phyloP scores from a whole-genome alignment of 2,329 filamentous ascomycete genomes.

The Ceratocystis huliohia region DNA sequence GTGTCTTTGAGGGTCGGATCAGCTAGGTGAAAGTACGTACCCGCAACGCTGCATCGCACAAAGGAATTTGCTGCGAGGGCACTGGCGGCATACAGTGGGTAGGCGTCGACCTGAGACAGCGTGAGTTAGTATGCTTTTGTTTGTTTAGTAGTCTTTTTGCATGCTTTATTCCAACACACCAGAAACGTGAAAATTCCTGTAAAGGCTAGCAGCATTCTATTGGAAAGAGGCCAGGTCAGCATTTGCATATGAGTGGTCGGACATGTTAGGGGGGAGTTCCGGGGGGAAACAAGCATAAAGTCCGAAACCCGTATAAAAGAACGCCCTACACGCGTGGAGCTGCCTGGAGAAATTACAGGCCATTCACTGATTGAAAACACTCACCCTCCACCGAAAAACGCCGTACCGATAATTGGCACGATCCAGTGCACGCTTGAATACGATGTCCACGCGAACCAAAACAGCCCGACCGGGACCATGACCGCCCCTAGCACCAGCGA shows the following conservation, averaged over 20 bases:
- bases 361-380: slow-evolving; percentile 27
- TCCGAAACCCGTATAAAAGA: slow-evolving; percentile 3
- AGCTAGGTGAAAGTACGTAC: slow-evolving; percentile 29
- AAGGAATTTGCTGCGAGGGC: slow-evolving; percentile 78
- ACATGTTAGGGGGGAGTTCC: neutral
- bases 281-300: slow-evolving; percentile 6
- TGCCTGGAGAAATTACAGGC: neutral
- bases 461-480: slow-evolving; percentile 67
- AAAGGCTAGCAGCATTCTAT: slow-evolving; percentile 63
- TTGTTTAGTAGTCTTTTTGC: neutral
- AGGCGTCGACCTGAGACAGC: slow-evolving; percentile 50
- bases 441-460: slow-evolving; percentile 81
- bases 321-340: no score
- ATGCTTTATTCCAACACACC: slow-evolving; percentile 32
- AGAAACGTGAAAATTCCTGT: slow-evolving; percentile 81
- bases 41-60: slow-evolving; percentile 62
- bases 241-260: neutral
- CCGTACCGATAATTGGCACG: slow-evolving; percentile 59
- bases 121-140: slow-evolving; percentile 15
- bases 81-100: slow-evolving; percentile 60
- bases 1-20: no score
- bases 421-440: slow-evolving; percentile 65
- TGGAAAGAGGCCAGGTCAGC: slow-evolving; percentile 21
- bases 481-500: slow-evolving; percentile 62
- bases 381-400: slow-evolving; percentile 58